Conservation (phyloP, 495 filamentous ascomycete genomes). For the Trichoderma reesei region DNA sequence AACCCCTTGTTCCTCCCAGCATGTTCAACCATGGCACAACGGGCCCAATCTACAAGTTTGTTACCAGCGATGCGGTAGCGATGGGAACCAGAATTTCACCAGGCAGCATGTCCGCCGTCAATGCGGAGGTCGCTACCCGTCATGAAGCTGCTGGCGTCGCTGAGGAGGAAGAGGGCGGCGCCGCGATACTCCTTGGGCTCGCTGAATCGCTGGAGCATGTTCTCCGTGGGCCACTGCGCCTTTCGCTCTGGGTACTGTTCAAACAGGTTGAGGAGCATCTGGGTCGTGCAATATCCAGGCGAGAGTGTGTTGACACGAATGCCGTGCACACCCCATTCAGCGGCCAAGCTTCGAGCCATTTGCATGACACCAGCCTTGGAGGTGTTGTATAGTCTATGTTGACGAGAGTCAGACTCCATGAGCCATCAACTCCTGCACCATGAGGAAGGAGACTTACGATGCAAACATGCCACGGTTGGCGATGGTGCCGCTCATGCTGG, state of each 20-base stretch:
- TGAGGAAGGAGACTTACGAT: constrained; percentile 37
- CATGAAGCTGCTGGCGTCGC: constrained; percentile 83
- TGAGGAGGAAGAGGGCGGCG: constrained; percentile 74
- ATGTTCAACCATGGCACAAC: neutral
- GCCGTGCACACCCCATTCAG: constrained; percentile 75
- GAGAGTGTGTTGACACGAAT: constrained; percentile 95
- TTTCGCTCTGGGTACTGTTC: constrained; percentile 62
- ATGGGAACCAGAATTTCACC: constrained; percentile 33
- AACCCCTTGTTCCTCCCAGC: neutral
- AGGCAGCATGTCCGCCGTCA: constrained; percentile 72
- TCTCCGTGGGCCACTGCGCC: constrained; percentile 72
- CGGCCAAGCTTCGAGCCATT: constrained; percentile 73
- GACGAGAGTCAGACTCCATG: neutral
- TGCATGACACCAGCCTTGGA: constrained; percentile 84
- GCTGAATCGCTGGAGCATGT: constrained; percentile 79
- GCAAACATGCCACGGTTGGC: constrained; percentile 53
- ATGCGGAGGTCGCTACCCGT: constrained; percentile 71
- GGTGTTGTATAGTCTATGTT: constrained; percentile 70
- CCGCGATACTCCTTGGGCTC: constrained; percentile 72
- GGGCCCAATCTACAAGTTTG: neutral
- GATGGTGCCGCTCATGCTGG: constrained; percentile 70
- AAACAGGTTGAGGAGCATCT: constrained; percentile 78
- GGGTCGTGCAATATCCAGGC: constrained; percentile 90
- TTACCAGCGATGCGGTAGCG: too few relatives aligned
- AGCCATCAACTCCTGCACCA: neutral